Percentiles rank a stretch among this genome's conserved stretches.
Evolutionary conservation across 331 rosid species (phyloP).

Genomic region (Malus hybrid): DNA sequence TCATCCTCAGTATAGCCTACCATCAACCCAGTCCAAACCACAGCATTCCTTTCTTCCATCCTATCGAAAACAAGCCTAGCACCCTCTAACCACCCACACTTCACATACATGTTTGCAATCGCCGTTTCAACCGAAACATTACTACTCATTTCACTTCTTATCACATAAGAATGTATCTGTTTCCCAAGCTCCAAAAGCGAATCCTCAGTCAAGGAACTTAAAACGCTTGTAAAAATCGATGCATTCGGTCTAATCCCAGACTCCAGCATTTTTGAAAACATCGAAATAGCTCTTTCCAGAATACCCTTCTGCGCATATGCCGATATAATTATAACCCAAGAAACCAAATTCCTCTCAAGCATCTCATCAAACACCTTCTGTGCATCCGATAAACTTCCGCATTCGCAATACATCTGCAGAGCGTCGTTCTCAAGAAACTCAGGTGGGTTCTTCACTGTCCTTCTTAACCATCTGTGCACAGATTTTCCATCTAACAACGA

Average conservation of each 20-base stretch:
- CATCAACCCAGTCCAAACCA: slow-evolving; percentile 59
- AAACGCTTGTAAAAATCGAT: slow-evolving; percentile 32
- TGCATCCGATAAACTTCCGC: slow-evolving; percentile 32
- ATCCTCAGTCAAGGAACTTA: slow-evolving; percentile 27
- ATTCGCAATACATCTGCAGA: slow-evolving; percentile 46
- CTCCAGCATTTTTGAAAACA: slow-evolving; percentile 30
- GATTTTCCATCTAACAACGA: slow-evolving; percentile 32
- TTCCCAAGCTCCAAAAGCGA: slow-evolving; percentile 32
- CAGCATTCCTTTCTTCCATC: slow-evolving; percentile 39
- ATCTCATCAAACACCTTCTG: slow-evolving; percentile 43
- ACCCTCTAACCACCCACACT: slow-evolving; percentile 51
- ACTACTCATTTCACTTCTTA: slow-evolving; percentile 29
- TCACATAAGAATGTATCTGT: slow-evolving; percentile 41
- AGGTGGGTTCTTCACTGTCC: slow-evolving; percentile 10
- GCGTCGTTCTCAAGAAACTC: slow-evolving; percentile 32
- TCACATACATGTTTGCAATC: slow-evolving; percentile 47
- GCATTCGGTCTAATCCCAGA: slow-evolving; percentile 27
- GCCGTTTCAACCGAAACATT: slow-evolving; percentile 25
- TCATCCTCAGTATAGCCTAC: slow-evolving; percentile 44
- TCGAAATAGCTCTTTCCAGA: slow-evolving; percentile 24
- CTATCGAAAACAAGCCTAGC: slow-evolving; percentile 34
- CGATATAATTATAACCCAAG: slow-evolving; percentile 38
- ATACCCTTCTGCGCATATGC: slow-evolving; percentile 37
- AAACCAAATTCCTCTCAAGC: slow-evolving; percentile 26
- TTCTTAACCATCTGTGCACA: slow-evolving; percentile 32